These are phyloP conservation scores for Penicillium sp. DNA, from an alignment of 2,329 filamentous ascomycete genomes.

Conservation along the genomic window DNA sequence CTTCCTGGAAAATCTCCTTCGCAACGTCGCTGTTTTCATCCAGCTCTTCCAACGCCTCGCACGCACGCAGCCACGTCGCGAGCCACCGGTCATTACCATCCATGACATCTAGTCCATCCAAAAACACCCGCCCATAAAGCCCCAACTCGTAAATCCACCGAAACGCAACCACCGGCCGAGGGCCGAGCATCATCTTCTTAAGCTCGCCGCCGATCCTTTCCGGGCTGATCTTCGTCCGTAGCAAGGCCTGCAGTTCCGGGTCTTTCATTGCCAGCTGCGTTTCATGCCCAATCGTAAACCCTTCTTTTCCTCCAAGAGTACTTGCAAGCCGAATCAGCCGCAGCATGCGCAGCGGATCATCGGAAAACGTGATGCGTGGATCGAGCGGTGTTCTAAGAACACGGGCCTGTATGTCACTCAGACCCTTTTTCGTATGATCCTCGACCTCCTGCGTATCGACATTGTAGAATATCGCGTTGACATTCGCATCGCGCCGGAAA, in stretches of 20 bases:
- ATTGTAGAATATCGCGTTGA: constrained; percentile 9
- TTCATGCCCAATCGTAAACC: constrained; percentile 2
- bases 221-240: not conserved
- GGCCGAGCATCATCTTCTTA: constrained; percentile 7
- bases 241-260: not conserved
- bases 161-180: constrained; percentile 5
- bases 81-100: not conserved
- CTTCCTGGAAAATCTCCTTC: not conserved
- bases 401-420: not conserved
- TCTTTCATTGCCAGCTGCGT: constrained; percentile 1
- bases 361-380: constrained; percentile 1
- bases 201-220: constrained; percentile 6
- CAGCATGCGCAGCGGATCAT: constrained; percentile 6
- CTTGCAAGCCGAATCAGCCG: constrained; percentile 4
- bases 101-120: not conserved
- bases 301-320: not conserved
- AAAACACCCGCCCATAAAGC: not conserved
- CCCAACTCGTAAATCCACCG: constrained; percentile 1
- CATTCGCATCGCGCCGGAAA: constrained; percentile 2
- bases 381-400: constrained; percentile 6
- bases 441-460: not conserved
- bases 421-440: constrained; percentile 1
- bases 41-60: not conserved
- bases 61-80: not conserved
- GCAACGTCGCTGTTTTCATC: not conserved